Conservation (phyloP, 345 rosid species). For the Boechera divaricarpa region DNA sequence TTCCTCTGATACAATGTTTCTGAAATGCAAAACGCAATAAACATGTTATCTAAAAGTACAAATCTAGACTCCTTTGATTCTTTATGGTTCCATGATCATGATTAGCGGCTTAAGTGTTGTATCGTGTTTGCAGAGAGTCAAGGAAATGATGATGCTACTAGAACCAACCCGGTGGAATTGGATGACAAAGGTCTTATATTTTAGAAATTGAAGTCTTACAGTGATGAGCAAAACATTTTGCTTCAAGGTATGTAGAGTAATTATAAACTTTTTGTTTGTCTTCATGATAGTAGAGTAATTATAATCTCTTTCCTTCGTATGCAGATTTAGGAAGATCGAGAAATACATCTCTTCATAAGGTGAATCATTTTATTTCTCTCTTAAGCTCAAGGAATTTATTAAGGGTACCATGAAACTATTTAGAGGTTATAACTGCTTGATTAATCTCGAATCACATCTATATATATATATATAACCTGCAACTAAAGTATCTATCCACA, state of each 20-base stretch:
- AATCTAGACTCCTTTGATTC: conserved; percentile 10
- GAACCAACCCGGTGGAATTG: conserved; percentile 59
- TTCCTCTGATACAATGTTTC: not conserved
- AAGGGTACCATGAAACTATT: too few species aligned
- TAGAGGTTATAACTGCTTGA: too few species aligned
- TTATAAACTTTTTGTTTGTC: not conserved
- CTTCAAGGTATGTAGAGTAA: conserved; percentile 65
- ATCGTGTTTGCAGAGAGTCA: conserved; percentile 46
- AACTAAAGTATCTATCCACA: too few species aligned
- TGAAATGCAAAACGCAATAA: conserved; percentile 54
- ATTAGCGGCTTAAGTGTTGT: not conserved
- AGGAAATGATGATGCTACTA: conserved; percentile 69
- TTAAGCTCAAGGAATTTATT: too few species aligned
- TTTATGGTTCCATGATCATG: not conserved
- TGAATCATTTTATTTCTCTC: too few species aligned
- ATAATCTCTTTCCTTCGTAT: conserved; percentile 8
- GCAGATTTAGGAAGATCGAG: conserved; percentile 52
- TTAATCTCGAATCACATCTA: too few species aligned
- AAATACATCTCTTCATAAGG: too few species aligned
- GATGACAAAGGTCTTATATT: conserved; percentile 60
- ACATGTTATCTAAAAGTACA: conserved; percentile 54
- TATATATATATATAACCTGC: too few species aligned
- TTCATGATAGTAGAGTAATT: not conserved
- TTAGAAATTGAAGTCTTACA: conserved; percentile 65
- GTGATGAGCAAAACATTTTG: conserved; percentile 51